These are phyloP conservation scores for Arthrobotrys sinensis DNA, from an alignment of 2,329 filamentous ascomycete species.

Conservation along the genomic window DNA sequence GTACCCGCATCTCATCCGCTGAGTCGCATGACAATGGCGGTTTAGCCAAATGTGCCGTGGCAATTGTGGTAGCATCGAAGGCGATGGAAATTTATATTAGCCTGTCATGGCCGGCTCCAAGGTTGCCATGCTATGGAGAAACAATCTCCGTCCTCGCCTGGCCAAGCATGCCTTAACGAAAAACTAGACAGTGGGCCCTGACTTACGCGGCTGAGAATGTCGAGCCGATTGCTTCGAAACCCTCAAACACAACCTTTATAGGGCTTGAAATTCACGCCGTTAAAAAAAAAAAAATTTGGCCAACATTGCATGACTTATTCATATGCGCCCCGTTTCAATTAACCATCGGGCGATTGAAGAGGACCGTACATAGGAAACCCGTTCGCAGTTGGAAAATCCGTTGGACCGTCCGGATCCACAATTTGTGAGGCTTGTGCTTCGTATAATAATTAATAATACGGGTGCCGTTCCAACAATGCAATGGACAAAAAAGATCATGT, in stretches of 20 bases:
- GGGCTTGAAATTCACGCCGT: slow-evolving; percentile 30
- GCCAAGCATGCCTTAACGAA: slow-evolving; percentile 35
- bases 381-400: slow-evolving; percentile 11
- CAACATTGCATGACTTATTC: slow-evolving; percentile 19
- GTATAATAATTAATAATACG: background rate
- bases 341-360: background rate
- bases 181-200: slow-evolving; percentile 15
- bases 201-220: slow-evolving; percentile 43
- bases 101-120: slow-evolving; percentile 35
- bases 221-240: slow-evolving; percentile 23
- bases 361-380: slow-evolving; percentile 1
- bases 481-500: background rate
- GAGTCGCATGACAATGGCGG: slow-evolving; percentile 38
- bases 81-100: slow-evolving; percentile 42
- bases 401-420: background rate
- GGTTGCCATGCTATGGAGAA: slow-evolving; percentile 48
- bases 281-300: slow-evolving; percentile 20
- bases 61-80: slow-evolving; percentile 19
- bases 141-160: slow-evolving; percentile 51
- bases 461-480: slow-evolving; percentile 15
- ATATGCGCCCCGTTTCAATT: background rate
- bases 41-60: slow-evolving; percentile 46
- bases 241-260: slow-evolving; percentile 29
- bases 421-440: slow-evolving; percentile 13
- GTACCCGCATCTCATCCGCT: slow-evolving; percentile 18